phyloP scores from a whole-genome alignment of 1,139 yeast genomes.

The Suhomyces guaymorum region DNA sequence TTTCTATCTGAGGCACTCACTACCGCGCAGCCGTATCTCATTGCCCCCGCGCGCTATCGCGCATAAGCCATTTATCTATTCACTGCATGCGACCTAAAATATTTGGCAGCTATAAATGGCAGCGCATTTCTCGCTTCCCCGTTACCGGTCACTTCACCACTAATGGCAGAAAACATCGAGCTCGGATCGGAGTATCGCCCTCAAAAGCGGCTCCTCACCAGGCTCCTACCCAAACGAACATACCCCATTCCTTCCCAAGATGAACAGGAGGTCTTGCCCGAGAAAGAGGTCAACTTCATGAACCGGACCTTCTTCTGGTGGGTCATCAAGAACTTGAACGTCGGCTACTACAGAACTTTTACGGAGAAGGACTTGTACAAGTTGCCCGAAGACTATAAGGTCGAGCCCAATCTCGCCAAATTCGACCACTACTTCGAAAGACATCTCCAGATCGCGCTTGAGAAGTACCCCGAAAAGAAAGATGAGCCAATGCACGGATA shows the following conservation, averaged over 20 bases:
- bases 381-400: constrained; percentile 52
- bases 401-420: constrained; percentile 32
- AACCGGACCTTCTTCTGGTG: constrained; percentile 52
- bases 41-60: too few species aligned
- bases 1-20: too few species aligned
- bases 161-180: constrained; percentile 2
- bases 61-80: too few species aligned
- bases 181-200: constrained; percentile 4
- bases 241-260: constrained; percentile 56
- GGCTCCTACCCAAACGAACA: constrained; percentile 28
- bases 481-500: constrained; percentile 16
- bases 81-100: too few species aligned
- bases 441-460: not conserved
- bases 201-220: constrained; percentile 19
- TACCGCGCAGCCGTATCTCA: too few species aligned
- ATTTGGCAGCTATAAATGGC: too few species aligned
- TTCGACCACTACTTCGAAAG: not conserved
- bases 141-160: too few species aligned
- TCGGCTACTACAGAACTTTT: constrained; percentile 69
- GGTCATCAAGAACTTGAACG: constrained; percentile 57
- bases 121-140: too few species aligned
- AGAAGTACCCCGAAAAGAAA: constrained; percentile 18
- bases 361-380: constrained; percentile 62
- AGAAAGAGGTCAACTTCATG: constrained; percentile 29
- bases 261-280: constrained; percentile 50